A percentile compares a stretch with the other conserved stretches of the same genome.
These are phyloP conservation scores for Sicyos edulis DNA, from an alignment of 306 rosid species.

Conservation along the genomic window DNA sequence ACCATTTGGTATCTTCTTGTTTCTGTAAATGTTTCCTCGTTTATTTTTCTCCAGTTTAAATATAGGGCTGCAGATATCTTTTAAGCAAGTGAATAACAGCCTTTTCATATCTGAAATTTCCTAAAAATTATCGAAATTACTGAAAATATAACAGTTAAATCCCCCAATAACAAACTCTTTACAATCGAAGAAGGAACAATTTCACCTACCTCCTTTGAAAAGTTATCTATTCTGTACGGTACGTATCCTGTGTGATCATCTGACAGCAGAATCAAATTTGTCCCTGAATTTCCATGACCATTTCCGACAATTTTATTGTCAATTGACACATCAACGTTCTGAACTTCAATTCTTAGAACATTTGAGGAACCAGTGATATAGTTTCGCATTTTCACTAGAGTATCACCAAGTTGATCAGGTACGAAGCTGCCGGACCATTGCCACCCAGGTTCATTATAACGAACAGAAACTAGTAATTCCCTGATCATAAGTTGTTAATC, in stretches of 20 bases:
- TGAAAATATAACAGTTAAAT: background rate
- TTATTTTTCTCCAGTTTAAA: background rate
- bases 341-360: conserved; percentile 86
- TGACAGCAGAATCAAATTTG: conserved; percentile 84
- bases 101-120: background rate
- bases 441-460: conserved; percentile 89
- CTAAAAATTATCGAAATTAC: background rate
- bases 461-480: conserved; percentile 80
- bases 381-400: conserved; percentile 83
- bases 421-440: conserved; percentile 97
- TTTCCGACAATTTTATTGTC: conserved; percentile 77
- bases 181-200: background rate
- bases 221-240: conserved; percentile 97
- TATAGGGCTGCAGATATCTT: background rate
- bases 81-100: background rate
- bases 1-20: background rate
- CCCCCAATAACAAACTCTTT: conserved; percentile 2
- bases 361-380: conserved; percentile 57
- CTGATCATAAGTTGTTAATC: conserved; percentile 38
- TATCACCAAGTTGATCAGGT: conserved; percentile 87
- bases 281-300: conserved; percentile 83
- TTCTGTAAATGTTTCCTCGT: background rate
- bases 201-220: conserved; percentile 77
- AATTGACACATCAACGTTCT: conserved; percentile 82
- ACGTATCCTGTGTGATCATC: conserved; percentile 92